Base-by-base conservation (phyloP, 2,329 filamentous ascomycete species). In the Aspergillus melleus region DNA sequence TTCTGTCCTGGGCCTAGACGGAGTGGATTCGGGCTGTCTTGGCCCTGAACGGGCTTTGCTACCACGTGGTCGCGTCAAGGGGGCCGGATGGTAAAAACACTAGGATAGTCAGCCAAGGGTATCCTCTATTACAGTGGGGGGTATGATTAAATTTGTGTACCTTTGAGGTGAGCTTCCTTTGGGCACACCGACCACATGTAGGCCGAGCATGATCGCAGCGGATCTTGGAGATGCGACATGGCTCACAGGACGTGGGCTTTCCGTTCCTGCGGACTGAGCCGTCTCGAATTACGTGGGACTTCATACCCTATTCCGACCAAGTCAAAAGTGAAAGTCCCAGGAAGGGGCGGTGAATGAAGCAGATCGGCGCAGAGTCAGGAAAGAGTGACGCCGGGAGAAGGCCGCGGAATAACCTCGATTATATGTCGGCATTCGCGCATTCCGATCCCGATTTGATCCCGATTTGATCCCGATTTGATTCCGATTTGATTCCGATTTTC, bases 1-100 rank as follows among this genome's bases (percentile, higher is more conserved):
- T 49, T 55, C 42, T 55, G 30, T 8, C 24, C 39, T 55, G 42
- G 53, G 1, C 2, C 19, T 20, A 10, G 44, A 47, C 44, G 44
- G 44, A 24, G 19, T 20, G 44, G 44, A 12, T 47, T 20, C 11
- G 19, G 22, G 22, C 20, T 14, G 44, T 20, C 20, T 36, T 19
- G 50, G n/a, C 29, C 14, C 30, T 47, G 56, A 10, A 49, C 24
- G 24, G 39, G 50, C 16, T 32, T 46, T 10, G 30, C 19, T 24
- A 10, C 26, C 16, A 8, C 36, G 36, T 42, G 36, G 36, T 55
- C 52, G 19, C 4, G 57, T 55, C 22, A 59, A 59, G 5, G 57
- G 57, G 14, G 57, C 57, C 1, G 57, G 57, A 22, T 59, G 57
- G 20, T 59, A 59, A 24, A 24, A 59, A n/a, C 57, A 59, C 52